phyloP scores from a whole-genome alignment of 2,329 filamentous ascomycete genomes.

The Diaporthe caulivora region DNA sequence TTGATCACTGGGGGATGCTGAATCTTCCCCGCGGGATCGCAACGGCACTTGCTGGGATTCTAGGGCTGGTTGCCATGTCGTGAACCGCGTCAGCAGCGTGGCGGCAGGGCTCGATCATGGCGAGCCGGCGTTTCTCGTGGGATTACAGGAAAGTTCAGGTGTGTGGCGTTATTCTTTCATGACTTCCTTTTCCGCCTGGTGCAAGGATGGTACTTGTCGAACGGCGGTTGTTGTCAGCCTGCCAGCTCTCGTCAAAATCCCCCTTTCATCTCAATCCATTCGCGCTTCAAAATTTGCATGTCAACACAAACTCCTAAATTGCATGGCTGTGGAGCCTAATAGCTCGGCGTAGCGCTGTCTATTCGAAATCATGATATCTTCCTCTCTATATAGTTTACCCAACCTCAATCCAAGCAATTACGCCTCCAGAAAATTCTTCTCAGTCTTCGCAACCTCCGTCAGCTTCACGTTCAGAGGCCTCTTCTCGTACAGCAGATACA shows the following conservation, averaged over 20 bases:
- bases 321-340: not conserved
- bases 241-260: too few species aligned
- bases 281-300: not conserved
- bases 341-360: not conserved
- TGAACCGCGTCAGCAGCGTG: not conserved
- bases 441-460: slow-evolving; percentile 7
- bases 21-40: slow-evolving; percentile 54
- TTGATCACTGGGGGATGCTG: slow-evolving; percentile 68
- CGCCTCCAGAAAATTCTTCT: not conserved
- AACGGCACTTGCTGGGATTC: slow-evolving; percentile 42
- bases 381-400: too few species aligned
- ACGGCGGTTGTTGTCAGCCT: not conserved
- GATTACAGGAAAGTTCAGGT: not conserved
- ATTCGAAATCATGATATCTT: not conserved
- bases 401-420: too few species aligned
- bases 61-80: slow-evolving; percentile 14
- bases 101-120: not conserved
- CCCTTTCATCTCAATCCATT: not conserved
- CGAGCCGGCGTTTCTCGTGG: too few species aligned
- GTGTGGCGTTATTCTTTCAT: not conserved
- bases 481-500: slow-evolving; percentile 43
- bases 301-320: not conserved
- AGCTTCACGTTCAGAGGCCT: slow-evolving; percentile 40
- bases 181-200: not conserved
- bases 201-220: not conserved